These are phyloP conservation scores for Picea sitchensis DNA, from an alignment of 75 land plant genomes.

Conservation along the genomic window DNA sequence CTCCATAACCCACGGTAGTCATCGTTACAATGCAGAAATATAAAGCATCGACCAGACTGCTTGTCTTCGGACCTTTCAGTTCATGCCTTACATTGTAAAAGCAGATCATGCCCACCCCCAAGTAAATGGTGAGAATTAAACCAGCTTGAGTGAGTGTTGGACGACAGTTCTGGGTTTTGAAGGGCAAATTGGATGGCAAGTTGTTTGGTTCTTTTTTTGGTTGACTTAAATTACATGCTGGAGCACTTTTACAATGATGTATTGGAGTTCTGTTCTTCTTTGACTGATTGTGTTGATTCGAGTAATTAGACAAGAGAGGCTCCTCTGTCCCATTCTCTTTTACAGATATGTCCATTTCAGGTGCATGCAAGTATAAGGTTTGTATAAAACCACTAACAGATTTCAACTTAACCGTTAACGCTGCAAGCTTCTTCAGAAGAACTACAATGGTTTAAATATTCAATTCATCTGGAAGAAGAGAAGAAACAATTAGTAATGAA, in stretches of 20 bases:
- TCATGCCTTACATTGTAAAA: constrained; percentile 49
- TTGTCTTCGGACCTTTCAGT: constrained; percentile 63
- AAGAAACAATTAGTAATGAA: too few species aligned
- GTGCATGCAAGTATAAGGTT: too few species aligned
- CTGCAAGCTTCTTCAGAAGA: too few species aligned
- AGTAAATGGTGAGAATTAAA: constrained; percentile 34
- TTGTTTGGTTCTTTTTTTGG: not conserved
- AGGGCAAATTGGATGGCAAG: not conserved
- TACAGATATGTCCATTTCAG: too few species aligned
- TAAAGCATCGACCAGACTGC: constrained; percentile 63
- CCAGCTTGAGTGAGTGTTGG: constrained; percentile 32
- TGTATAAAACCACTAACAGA: too few species aligned
- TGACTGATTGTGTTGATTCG: not conserved
- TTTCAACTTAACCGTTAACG: too few species aligned
- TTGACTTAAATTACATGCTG: not conserved
- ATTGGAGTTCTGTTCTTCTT: not conserved
- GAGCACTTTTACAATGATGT: constrained; percentile 14
- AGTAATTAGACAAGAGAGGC: not conserved
- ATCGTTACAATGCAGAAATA: constrained; percentile 91
- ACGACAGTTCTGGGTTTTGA: not conserved
- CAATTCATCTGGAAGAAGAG: too few species aligned
- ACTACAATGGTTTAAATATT: too few species aligned
- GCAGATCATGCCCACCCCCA: constrained; percentile 45
- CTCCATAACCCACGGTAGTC: constrained; percentile 99
- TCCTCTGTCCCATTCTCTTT: not conserved